Evolutionary conservation across 129 eudicot genomes (phyloP).

Genomic region (Erigeron canadensis): DNA sequence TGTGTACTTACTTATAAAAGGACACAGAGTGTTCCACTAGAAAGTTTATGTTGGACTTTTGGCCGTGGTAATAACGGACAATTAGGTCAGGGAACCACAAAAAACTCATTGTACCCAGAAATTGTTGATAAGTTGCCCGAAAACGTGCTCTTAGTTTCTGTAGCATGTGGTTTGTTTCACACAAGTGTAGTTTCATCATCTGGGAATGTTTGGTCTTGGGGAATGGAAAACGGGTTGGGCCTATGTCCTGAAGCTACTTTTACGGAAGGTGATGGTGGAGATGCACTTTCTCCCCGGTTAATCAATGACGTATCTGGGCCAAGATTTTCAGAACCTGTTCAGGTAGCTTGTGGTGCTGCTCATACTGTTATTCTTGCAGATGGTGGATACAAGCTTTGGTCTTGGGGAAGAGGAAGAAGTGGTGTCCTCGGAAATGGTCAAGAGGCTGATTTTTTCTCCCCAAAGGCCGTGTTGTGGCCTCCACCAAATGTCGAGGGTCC

Average conservation of each 20-base stretch:
- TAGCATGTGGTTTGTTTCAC: slow-evolving; percentile 89
- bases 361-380: slow-evolving; percentile 78
- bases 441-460: slow-evolving; percentile 47
- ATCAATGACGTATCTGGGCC: slow-evolving; percentile 36
- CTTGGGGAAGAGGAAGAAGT: slow-evolving; percentile 94
- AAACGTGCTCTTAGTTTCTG: slow-evolving; percentile 41
- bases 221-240: slow-evolving; percentile 96
- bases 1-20: slow-evolving; percentile 32
- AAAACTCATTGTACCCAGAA: slow-evolving; percentile 27
- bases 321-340: slow-evolving; percentile 53
- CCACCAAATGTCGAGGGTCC: slow-evolving; percentile 34
- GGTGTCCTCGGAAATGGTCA: slow-evolving; percentile 89
- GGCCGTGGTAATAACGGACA: slow-evolving; percentile 41
- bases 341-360: slow-evolving; percentile 90
- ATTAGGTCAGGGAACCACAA: slow-evolving; percentile 37
- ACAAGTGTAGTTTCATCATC: slow-evolving; percentile 77
- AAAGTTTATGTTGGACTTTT: slow-evolving; percentile 35
- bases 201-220: slow-evolving; percentile 96
- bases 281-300: slow-evolving; percentile 65
- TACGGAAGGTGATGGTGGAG: slow-evolving; percentile 65
- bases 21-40: slow-evolving; percentile 20
- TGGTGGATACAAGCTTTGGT: slow-evolving; percentile 71
- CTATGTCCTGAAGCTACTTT: slow-evolving; percentile 83
- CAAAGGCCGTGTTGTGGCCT: slow-evolving; percentile 73
- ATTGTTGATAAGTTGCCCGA: slow-evolving; percentile 27